phyloP scores from a whole-genome alignment of 176 grass and related monocot genomes.

The Pontederia crassipes region DNA sequence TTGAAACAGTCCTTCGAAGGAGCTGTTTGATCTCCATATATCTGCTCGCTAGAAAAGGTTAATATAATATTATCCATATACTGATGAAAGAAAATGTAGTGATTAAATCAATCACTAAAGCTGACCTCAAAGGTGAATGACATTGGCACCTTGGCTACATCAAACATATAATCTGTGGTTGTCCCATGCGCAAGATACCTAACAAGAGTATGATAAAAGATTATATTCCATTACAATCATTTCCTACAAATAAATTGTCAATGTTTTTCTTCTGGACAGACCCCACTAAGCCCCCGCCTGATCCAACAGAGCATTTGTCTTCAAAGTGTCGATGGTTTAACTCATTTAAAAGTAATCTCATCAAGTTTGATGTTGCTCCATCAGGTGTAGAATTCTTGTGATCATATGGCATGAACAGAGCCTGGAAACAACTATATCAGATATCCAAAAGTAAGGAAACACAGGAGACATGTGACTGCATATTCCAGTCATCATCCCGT shows the following conservation, averaged over 20 bases:
- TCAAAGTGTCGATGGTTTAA: slow-evolving; percentile 79
- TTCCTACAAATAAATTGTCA: not conserved
- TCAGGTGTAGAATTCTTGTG: slow-evolving; percentile 86
- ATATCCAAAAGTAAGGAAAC: no score
- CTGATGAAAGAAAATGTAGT: slow-evolving; percentile 9
- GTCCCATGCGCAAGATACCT: slow-evolving; percentile 99
- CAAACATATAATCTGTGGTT: slow-evolving; percentile 94
- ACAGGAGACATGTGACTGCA: no score
- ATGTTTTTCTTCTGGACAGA: slow-evolving; percentile 26
- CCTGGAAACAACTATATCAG: slow-evolving; percentile 26
- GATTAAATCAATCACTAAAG: slow-evolving; percentile 9
- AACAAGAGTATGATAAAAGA: not conserved
- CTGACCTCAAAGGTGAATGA: slow-evolving; percentile 94
- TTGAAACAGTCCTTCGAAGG: slow-evolving; percentile 75
- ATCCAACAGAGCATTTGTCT: slow-evolving; percentile 81
- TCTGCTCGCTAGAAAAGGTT: slow-evolving; percentile 28
- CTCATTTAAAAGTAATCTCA: slow-evolving; percentile 71
- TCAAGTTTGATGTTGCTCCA: slow-evolving; percentile 49
- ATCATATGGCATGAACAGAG: slow-evolving; percentile 99
- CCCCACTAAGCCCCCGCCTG: slow-evolving; percentile 93
- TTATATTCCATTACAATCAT: not conserved
- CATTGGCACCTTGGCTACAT: slow-evolving; percentile 82
- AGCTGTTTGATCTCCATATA: slow-evolving; percentile 77
- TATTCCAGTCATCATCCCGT: no score
- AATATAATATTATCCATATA: slow-evolving; percentile 1